Evolutionary conservation across 1,284 basidiomycete species (phyloP), one percentile per base, ranked within the genome.

Genomic region (Leccinum colubrinum): DNA sequence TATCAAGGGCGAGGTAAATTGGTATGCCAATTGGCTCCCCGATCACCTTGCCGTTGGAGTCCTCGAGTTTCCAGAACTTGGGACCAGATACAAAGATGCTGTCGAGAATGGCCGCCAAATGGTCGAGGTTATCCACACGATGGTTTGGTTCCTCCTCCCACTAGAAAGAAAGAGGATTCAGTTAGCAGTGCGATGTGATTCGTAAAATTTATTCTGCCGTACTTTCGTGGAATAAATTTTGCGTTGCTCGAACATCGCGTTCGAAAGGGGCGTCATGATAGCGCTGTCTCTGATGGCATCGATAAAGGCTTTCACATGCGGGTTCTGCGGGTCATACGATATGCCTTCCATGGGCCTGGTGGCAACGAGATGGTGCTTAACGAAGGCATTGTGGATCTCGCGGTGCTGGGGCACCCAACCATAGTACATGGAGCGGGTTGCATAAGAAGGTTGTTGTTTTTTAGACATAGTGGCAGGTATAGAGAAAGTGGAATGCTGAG

Each of bases 1-100:
- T n/a, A 58, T 72, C 64, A 39, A 72, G 63, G n/a, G 67, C 9
- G 58, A 67, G 62, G 7, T 61, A 64, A 15, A 72, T 43, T 0
- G 69, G 70, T 17, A 65, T 62, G 4, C 54, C 68, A 25, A 70
- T 55, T 5, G 70, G 63, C 57, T 70, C 48, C 12, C 66, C 65
- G 37, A 65, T 66, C 12, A 33, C 37, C 11, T 56, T 41, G 6
- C 66, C 64, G 0, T 62, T 11, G 0, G 33, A 30, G 43, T 67
- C 56, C 33, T 1, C 60, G 12, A 56, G 61, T 15, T 58, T n/a
- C 22, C 37, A 41, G 37, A 56, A 64, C 20, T 41, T 48, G 30
- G 67, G 67, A 15, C 66, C 53, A 22, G 33, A 15, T n/a, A 50
- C 17, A 30, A 62, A 2, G 55, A 67, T 58, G 12, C n/a, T 15